phyloP scores from a whole-genome alignment of 805 yeast genomes.

The Saturnispora hagleri region DNA sequence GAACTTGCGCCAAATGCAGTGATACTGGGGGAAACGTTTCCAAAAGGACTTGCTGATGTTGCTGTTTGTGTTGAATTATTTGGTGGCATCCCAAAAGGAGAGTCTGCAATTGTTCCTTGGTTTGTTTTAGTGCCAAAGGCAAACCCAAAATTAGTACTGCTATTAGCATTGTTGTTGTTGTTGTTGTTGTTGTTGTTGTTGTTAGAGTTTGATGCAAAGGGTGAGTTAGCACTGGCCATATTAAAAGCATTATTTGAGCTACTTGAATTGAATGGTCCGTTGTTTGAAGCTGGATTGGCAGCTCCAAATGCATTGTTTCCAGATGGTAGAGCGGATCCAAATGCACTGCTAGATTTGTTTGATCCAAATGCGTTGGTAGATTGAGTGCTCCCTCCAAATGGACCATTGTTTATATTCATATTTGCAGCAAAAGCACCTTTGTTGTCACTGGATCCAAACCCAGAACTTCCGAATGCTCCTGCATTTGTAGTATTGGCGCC shows the following conservation, averaged over 20 bases:
- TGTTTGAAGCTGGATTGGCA: background rate
- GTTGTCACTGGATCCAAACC: background rate
- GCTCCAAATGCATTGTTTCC: background rate
- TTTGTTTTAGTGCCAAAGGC: background rate
- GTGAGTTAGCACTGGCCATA: background rate
- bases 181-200: background rate
- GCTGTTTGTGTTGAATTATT: background rate
- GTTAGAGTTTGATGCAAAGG: background rate
- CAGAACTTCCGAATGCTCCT: background rate
- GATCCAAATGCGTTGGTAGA: background rate
- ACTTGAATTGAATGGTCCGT: background rate
- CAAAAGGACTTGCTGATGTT: background rate
- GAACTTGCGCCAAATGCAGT: slow-evolving; percentile 1
- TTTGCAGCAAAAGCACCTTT: background rate
- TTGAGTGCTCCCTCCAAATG: background rate
- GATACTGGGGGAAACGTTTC: background rate
- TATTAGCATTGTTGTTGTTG: background rate
- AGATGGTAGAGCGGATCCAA: background rate
- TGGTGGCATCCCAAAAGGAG: background rate
- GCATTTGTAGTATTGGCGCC: background rate
- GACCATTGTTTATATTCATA: background rate
- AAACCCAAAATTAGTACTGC: background rate
- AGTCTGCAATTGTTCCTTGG: background rate
- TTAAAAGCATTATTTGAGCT: slow-evolving; percentile 14
- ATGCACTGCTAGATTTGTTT: background rate